Conservation (phyloP, 306 rosid species). For the Inga oerstediana region DNA sequence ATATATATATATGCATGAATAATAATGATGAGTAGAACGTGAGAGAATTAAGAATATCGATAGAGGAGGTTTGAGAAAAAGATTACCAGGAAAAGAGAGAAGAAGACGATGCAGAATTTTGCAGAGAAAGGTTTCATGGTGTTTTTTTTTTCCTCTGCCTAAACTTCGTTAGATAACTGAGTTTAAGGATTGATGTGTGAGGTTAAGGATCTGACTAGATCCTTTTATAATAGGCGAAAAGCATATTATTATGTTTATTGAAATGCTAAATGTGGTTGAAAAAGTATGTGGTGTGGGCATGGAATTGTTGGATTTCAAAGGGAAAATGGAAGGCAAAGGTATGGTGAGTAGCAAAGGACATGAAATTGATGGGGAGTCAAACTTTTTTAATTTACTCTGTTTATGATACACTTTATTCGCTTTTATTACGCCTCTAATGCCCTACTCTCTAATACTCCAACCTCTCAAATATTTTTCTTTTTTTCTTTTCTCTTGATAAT, state of each 20-base stretch:
- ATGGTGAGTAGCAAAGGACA: not conserved
- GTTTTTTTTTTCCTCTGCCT: not conserved
- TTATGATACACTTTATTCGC: no score
- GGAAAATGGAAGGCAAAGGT: not conserved
- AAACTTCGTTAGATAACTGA: conserved; percentile 32
- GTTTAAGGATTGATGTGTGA: conserved; percentile 14
- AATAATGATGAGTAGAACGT: not conserved
- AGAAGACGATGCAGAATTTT: not conserved
- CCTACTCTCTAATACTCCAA: no score
- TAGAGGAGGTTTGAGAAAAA: conserved; percentile 3
- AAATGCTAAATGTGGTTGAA: not conserved
- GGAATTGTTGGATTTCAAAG: not conserved
- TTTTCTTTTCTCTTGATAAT: no score
- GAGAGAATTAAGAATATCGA: not conserved
- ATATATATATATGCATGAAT: not conserved
- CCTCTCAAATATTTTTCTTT: no score
- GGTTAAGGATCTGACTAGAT: conserved; percentile 36
- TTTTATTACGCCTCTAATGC: no score
- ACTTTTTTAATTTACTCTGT: not conserved
- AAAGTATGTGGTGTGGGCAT: not conserved
- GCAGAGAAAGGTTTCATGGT: conserved; percentile 55
- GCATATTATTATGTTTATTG: not conserved
- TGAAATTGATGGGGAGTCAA: not conserved
- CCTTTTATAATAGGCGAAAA: conserved; percentile 47
- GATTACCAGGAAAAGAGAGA: conserved; percentile 58